Evolutionary conservation across 495 filamentous ascomycete species (phyloP), one percentile per base, ranked within the genome.

Genomic region (Aspergillus taichungensis): DNA sequence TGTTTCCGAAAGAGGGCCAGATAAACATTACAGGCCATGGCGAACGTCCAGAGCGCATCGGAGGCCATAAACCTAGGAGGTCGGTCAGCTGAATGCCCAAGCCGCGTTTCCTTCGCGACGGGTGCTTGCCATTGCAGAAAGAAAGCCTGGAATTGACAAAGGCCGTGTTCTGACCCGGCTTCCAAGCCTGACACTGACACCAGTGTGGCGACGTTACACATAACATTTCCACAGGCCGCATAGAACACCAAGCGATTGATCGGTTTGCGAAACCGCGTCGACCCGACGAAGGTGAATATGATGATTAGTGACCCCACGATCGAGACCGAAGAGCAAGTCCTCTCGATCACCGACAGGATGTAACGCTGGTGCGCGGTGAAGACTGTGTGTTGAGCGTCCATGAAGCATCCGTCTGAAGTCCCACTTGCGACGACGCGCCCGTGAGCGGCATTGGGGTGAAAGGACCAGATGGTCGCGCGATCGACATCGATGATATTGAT

Each of bases 21-120:
- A 52, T 82, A 85, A 36, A 90, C 83, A 52, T 88, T 90, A 36
- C 82, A 60, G 3, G 85, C 82, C 85, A 90, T 90, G 42, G 78
- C 80, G 32, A 87, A 62, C 2, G 79, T 77, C 82, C 81, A 84
- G 37, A 77, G 71, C n/a, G 81, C 77, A 62, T 88, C 84, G 3
- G 82, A 81, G 1, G 79, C 40, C 3, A 30, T 27, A 13, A 40
- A 87, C 85, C 82, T 80, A 10, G 5, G n/a, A 24, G 18, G 4
- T 24, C 18, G 18, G 18, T 24, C 18, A 24, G 18, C 18, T 24
- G 18, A 24, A 24, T 24, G 18, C 18, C 18, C 4, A 4, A 24
- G 4, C 18, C 18, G 2, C 18, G 18, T 24, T 24, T 24, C 18
- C 18, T 24, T 24, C 18, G 18, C 18, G 18, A 1, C 18, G 18